phyloP scores from a whole-genome alignment of 345 rosid species.

The Xanthoceras sorbifolium region DNA sequence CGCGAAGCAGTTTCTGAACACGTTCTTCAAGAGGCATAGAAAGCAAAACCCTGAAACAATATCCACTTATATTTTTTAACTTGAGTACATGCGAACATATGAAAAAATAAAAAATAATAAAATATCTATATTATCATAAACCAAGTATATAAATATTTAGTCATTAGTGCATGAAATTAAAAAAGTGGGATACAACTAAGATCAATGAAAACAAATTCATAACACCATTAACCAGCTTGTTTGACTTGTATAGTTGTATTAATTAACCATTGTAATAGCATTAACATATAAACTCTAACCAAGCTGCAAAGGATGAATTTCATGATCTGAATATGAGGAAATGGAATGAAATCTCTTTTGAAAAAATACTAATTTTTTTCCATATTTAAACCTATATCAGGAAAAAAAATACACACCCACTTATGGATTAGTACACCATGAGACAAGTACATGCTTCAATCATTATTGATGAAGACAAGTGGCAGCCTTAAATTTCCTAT shows the following conservation, averaged over 20 bases:
- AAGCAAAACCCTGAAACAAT: constrained; percentile 62
- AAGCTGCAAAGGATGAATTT: background rate
- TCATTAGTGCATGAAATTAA: background rate
- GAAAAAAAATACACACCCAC: background rate
- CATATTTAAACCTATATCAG: background rate
- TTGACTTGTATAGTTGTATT: background rate
- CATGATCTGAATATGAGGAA: background rate
- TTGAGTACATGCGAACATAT: background rate
- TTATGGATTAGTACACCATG: background rate
- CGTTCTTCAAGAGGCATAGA: constrained; percentile 70
- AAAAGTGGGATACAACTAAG: background rate
- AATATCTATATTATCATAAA: background rate
- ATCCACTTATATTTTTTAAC: background rate
- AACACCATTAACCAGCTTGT: background rate
- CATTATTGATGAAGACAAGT: background rate
- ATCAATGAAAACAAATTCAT: background rate
- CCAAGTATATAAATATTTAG: background rate
- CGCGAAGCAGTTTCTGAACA: constrained; percentile 59
- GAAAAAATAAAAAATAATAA: background rate
- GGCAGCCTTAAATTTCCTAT: no score
- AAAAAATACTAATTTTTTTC: background rate
- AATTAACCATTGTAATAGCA: background rate
- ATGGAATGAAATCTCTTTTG: background rate
- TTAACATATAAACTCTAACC: background rate
- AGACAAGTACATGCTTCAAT: background rate